Base-by-base conservation (phyloP, 768 basidiomycete genomes). In the Lepiota brunneoincarnata region DNA sequence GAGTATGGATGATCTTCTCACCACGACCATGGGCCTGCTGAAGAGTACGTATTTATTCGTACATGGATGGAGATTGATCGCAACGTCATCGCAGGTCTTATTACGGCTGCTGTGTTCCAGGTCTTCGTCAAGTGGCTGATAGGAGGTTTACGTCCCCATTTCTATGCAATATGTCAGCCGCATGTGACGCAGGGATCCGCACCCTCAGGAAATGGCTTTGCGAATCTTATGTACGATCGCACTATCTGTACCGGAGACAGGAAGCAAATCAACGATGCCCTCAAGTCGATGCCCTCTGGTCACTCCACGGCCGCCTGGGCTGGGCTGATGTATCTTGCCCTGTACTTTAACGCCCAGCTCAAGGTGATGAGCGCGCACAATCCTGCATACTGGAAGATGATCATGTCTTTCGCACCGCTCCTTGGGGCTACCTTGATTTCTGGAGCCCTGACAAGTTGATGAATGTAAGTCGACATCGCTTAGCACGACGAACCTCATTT, bases 341-440 rank as follows among this genome's bases (percentile, higher is more conserved):
- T 75, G 9, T 76, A 75, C 57, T 69, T 82, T 63, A 79, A 83
- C 56, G 78, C 78, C 4, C 79, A 82, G 59, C 72, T 86, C 56
- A 84, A 84, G 63, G 74, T 81, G 53, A 80, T 80, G 67, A 69
- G 76, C 24, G 80, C 81, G n/a, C 76, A 81, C 64, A 80, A 81
- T 55, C 77, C 80, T 1, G 79, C 80, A 35, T 83, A 82, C 64
- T 84, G 82, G 83, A 84, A 83, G 64, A 79, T 81, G 76, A 67
- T 84, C 55, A 58, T 82, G 20, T 74, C 82, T 58, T 78, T 84
- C 54, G 75, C 78, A 4, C 82, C 82, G 24, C 57, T 84, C 4
- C 74, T 80, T 42, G 82, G 81, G 12, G 82, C 82, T 0, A 71
- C 69, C 21, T 69, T 86, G 40, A 84, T 84, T 56, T 76, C 78